Evolutionary conservation across 202 grass and related monocot species (phyloP).

Genomic region (Zoysia matrella): DNA sequence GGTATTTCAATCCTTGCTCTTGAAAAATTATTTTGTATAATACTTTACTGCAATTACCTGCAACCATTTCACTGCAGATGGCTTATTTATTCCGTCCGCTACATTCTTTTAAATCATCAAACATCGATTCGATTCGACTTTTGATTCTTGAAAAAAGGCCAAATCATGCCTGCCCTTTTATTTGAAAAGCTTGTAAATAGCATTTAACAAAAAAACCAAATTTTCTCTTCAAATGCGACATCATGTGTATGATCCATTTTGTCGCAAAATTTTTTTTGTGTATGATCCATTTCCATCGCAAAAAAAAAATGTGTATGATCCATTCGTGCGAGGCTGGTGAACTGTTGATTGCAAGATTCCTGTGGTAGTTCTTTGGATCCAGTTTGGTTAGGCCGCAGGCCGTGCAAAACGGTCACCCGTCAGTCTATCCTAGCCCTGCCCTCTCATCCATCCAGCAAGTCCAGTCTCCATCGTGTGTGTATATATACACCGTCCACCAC

Average conservation of each 20-base stretch:
- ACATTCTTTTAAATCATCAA: background rate
- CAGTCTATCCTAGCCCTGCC: background rate
- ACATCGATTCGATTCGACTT: background rate
- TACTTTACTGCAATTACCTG: background rate
- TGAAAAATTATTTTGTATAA: no score
- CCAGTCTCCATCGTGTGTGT: background rate
- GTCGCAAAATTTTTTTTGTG: no score
- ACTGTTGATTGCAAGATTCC: background rate
- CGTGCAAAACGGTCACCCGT: conserved; percentile 42
- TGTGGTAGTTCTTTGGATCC: conserved; percentile 12
- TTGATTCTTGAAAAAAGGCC: background rate
- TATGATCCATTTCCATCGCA: no score
- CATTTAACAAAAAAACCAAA: background rate
- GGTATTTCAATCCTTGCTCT: no score
- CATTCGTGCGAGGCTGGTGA: background rate
- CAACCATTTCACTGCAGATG: background rate
- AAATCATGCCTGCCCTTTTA: background rate
- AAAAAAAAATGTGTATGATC: no score
- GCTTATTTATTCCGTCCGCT: background rate
- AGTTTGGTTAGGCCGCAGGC: conserved; percentile 20
- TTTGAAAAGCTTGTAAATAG: background rate
- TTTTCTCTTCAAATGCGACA: background rate
- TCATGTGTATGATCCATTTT: no score
- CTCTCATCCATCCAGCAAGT: conserved; percentile 17
- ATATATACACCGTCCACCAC: conserved; percentile 19